Base-by-base conservation (phyloP, 2,329 filamentous ascomycete species). In the Pseudogymnoascus sp. region DNA sequence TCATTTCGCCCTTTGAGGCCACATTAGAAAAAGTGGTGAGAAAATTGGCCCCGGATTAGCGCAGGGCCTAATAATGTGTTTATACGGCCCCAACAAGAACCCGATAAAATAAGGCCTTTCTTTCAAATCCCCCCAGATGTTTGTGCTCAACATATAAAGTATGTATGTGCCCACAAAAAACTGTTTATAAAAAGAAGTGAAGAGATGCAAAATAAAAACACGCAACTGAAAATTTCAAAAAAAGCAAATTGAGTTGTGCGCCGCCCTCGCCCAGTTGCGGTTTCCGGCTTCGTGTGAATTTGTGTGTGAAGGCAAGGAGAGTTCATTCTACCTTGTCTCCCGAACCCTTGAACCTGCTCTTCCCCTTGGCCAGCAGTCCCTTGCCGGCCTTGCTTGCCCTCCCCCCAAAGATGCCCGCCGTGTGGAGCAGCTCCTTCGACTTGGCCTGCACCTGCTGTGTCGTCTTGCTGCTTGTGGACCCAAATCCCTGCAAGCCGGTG, bases 341-440 rank as follows among this genome's bases (percentile, higher is more conserved):
- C 66, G 82, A 66, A 64, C 70, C 68, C 60, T 68, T 80, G 74
- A 96, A 86, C 76, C 91, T 93, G 77, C 84, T 93, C 78, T 90
- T 93, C 69, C 93, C 91, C 78, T 96, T 96, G 68, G 89, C 91
- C 74, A 97, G 87, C 67, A 97, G 76, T 61, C 93, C 93, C 79
- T 96, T 96, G 59, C 93, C 92, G 64, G 91, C 91, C 72, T 90
- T 91, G 67, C 84, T 83, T 33, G 85, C 86, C 71, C 87, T 88
- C 24, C 86, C 86, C 65, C 86, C 83, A 64, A 88, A 78, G 16
- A 85, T 78, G 62, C 91, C 91, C 62, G 93, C 93, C 21, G 88
- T 88, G 68, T 95, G 90, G 72, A 97, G 82, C 29, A 97, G 79
- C 70, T 96, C 92, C 78, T 96, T 97, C 74, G 93, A 87, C 79